Base-by-base conservation (phyloP, 2,329 filamentous ascomycete species). In the Aspergillus felis region DNA sequence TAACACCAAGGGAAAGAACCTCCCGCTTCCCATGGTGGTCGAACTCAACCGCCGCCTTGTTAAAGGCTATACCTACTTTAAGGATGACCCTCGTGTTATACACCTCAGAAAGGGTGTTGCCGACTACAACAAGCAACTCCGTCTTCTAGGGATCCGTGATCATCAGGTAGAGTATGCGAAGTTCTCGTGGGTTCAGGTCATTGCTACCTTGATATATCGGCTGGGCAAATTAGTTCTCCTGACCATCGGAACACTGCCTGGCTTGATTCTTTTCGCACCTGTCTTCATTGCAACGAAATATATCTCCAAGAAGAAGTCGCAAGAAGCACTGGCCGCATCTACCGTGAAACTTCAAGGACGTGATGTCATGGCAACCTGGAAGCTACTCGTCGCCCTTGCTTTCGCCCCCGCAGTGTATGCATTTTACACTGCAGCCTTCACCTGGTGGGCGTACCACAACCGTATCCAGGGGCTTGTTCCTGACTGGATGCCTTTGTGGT, bases 301-400 rank as follows among this genome's bases (percentile, higher is more conserved):
- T 56, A 93, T 95, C 70, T 94, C 90, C 57, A 84, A 85, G 56
- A 85, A 86, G 66, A 96, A 96, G 76, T 91, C 91, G 9, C 87
- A 86, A 68, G 88, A 92, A 74, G 92, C 92, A 2, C 80, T 96
- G 57, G 91, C 91, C 17, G 91, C 88, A 14, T 95, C 90, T 5
- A 89, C 88, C 1, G 92, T 96, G 72, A 96, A 96, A 76, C 85
- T 96, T 56, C 87, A 92, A 70, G 92, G 90, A 24, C 85, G 87
- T 58, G 92, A 96, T 72, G 92, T 96, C 54, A 92, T 96, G 81
- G 91, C 91, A 0, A 96, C 92, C 0, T 96, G 92, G 92, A 96
- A 96, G 74, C 84, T 96, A 20, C 82, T 96, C 35, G 91, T 96
- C n/a, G 87, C 91, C 8, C 82, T 95, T 71, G 90, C 89, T 1